Percentiles rank a stretch among this genome's conserved stretches.
Conservation (phyloP, 257 asterid genomes). For the Solanum sejunctum region DNA sequence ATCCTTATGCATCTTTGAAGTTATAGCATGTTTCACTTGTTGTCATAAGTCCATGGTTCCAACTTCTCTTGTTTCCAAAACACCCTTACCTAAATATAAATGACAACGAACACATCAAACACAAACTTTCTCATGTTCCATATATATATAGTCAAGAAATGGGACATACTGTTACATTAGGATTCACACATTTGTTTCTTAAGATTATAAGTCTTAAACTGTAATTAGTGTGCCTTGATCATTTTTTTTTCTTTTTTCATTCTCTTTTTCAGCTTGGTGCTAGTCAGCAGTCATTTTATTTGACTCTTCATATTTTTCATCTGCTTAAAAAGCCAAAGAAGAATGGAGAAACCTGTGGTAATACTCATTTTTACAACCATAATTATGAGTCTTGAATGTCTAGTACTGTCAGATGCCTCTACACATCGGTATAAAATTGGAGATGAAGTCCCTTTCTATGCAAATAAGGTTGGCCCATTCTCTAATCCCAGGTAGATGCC, state of each 20-base stretch:
- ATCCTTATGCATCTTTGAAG: neutral
- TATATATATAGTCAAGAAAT: neutral
- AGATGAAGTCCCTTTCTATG: constrained; percentile 7
- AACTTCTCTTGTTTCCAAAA: neutral
- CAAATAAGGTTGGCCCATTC: constrained; percentile 5
- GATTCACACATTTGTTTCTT: neutral
- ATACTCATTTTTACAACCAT: neutral
- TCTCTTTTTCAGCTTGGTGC: neutral
- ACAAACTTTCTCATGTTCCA: neutral
- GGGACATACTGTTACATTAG: neutral
- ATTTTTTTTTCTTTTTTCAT: neutral
- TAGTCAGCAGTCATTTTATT: neutral
- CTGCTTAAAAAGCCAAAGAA: neutral
- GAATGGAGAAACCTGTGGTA: neutral
- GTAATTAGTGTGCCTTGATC: neutral
- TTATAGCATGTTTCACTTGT: neutral
- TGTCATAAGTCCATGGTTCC: neutral
- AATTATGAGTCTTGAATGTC: neutral
- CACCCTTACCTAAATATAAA: neutral
- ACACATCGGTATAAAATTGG: constrained; percentile 2
- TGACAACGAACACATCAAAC: neutral
- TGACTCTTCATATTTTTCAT: neutral
- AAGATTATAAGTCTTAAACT: neutral
- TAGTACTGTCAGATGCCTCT: constrained; percentile 1
- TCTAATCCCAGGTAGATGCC: constrained; percentile 2